Conservation (phyloP, 352 stramenopile species). For the Pythium dissotocum region DNA sequence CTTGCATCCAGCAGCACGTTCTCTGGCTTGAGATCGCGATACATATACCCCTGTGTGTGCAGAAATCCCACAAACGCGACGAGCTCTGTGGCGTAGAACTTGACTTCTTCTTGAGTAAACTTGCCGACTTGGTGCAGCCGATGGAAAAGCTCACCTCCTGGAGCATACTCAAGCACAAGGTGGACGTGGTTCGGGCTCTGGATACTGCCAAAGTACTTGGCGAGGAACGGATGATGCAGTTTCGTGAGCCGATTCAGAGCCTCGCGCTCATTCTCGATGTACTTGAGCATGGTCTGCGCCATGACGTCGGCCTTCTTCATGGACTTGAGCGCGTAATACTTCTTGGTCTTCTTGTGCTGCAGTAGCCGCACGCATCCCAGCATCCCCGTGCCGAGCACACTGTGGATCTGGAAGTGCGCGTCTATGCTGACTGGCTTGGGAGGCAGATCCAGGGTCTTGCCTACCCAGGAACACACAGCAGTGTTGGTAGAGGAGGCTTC, state of each 20-base stretch:
- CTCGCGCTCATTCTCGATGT: slow-evolving; percentile 57
- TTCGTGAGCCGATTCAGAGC: slow-evolving; percentile 43
- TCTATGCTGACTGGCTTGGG: slow-evolving; percentile 55
- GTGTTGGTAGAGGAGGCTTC: neutral
- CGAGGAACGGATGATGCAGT: slow-evolving; percentile 49
- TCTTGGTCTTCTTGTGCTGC: slow-evolving; percentile 54
- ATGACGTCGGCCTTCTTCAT: slow-evolving; percentile 69
- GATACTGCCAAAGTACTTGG: slow-evolving; percentile 63
- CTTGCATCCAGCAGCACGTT: slow-evolving; percentile 85
- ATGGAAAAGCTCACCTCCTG: slow-evolving; percentile 68
- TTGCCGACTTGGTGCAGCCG: slow-evolving; percentile 48
- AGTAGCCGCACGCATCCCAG: slow-evolving; percentile 65
- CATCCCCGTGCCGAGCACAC: slow-evolving; percentile 72
- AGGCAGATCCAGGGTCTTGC: slow-evolving; percentile 51
- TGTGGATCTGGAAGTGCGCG: slow-evolving; percentile 57
- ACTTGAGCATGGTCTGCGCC: slow-evolving; percentile 51
- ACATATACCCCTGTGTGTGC: slow-evolving; percentile 67
- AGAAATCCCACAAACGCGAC: slow-evolving; percentile 57
- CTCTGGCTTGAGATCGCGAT: slow-evolving; percentile 89
- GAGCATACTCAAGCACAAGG: slow-evolving; percentile 69
- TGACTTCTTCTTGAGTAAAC: slow-evolving; percentile 65
- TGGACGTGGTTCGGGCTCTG: slow-evolving; percentile 60
- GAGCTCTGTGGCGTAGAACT: slow-evolving; percentile 77
- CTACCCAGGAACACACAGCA: slow-evolving; percentile 41
- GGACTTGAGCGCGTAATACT: slow-evolving; percentile 78